Base-by-base conservation (phyloP, 108 stramenopile genomes). In the Skeletonema grethae region DNA sequence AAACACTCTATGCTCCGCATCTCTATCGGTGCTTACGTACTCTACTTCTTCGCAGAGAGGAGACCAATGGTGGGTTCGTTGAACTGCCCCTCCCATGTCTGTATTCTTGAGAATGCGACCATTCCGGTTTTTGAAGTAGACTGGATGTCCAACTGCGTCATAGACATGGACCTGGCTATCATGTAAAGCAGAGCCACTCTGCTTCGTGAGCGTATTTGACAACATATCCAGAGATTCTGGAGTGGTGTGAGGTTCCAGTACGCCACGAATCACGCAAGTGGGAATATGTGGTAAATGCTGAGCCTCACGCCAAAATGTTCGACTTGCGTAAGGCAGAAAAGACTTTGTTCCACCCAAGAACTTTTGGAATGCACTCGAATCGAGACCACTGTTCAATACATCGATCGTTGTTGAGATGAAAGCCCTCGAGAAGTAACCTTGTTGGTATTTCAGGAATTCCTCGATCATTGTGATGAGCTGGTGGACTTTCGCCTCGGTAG, bases 171-270 rank as follows among this genome's bases (percentile, higher is more conserved):
- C 95, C 66, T 95, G 95, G 12, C 87, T 88, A 67, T 95, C 95
- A 69, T 95, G 95, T 16, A 89, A 77, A 22, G 76, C 73, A 25
- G 88, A 91, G 13, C 95, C 95, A 72, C 90, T 90, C 69, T 93
- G 92, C 56, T 95, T 95, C 10, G 95, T 88, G 46, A 95, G 71
- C 56, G 85, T 71, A 46, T 90, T 87, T 8, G 82, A 82, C 18
- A 95, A 55, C 95, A 95, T 92, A 64, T 92, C 91, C 24, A 95
- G 76, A 24, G 87, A 86, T 67, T 95, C 95, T 1, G 95, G 95
- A 20, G 91, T 93, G 18, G 92, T 95, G 63, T 95, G 92, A 3
- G 82, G 73, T 67, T 93, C 92, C 12, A 92, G 68, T n/a, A 95
- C 92, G 20, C 92, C 95, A 24, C 92, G 72, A 11, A 95, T 43